These are phyloP conservation scores for Bidens hawaiensis DNA, from an alignment of 140 eudicot genomes.

Conservation along the genomic window DNA sequence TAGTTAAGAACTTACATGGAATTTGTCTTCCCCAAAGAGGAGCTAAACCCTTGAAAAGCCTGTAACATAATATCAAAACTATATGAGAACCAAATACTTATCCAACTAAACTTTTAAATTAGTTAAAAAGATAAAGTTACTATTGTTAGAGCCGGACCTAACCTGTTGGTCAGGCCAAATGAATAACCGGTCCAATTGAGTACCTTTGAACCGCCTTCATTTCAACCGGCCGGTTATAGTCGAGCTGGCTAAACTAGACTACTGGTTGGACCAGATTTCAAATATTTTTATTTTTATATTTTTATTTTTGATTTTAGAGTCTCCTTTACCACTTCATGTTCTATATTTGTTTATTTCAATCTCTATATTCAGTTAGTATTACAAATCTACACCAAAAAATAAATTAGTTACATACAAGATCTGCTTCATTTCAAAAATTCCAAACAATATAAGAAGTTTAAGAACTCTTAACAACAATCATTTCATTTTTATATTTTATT, in stretches of 20 bases:
- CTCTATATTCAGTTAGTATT: not conserved
- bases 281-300: too few species aligned
- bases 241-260: not conserved
- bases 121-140: too few species aligned
- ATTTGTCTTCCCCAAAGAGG: slow-evolving; percentile 98
- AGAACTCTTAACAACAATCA: too few species aligned
- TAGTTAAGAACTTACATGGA: slow-evolving; percentile 57
- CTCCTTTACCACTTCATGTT: not conserved
- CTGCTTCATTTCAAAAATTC: too few species aligned
- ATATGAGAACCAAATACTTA: not conserved
- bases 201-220: not conserved
- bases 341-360: not conserved
- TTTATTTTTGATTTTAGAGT: too few species aligned
- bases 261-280: not conserved
- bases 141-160: too few species aligned
- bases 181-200: not conserved
- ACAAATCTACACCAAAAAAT: too few species aligned
- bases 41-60: slow-evolving; percentile 73
- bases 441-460: too few species aligned
- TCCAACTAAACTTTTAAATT: not conserved
- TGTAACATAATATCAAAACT: slow-evolving; percentile 15
- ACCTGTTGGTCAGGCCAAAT: too few species aligned
- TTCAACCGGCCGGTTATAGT: not conserved
- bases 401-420: too few species aligned
- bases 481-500: too few species aligned